Evolutionary conservation across 2,329 filamentous ascomycete species (phyloP).

Genomic region (Monilinia laxa): DNA sequence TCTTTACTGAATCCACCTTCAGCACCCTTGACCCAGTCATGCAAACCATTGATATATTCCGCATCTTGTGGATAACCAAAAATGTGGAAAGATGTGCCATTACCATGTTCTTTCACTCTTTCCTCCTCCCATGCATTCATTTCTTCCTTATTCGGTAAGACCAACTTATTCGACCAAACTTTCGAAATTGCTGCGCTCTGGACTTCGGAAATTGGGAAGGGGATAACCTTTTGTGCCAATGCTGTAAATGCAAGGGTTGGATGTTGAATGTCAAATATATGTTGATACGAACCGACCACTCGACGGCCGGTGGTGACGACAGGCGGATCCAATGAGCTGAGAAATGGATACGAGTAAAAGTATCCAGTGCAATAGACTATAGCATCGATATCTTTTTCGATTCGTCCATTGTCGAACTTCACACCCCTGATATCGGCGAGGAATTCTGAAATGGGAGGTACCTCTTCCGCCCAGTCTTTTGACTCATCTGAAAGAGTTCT

Average conservation of each 20-base stretch:
- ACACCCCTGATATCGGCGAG: constrained; percentile 57
- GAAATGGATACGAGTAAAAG: constrained; percentile 79
- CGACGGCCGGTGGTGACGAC: constrained; percentile 68
- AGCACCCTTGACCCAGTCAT: constrained; percentile 61
- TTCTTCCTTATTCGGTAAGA: constrained; percentile 58
- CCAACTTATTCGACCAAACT: constrained; percentile 70
- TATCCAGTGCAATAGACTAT: constrained; percentile 90
- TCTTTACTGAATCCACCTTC: constrained; percentile 55
- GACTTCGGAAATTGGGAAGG: constrained; percentile 76
- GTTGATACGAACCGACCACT: constrained; percentile 72
- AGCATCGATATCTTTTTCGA: constrained; percentile 68
- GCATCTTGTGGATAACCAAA: constrained; percentile 60
- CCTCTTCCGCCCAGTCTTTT: constrained; percentile 47
- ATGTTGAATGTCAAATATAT: constrained; percentile 72
- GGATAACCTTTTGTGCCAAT: constrained; percentile 81
- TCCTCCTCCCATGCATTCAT: constrained; percentile 70
- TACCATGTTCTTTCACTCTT: constrained; percentile 44
- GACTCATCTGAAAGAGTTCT: constrained; percentile 49
- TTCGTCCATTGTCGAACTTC: constrained; percentile 62
- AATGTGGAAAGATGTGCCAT: constrained; percentile 49
- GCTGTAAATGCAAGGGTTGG: constrained; percentile 77
- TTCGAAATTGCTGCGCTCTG: constrained; percentile 76
- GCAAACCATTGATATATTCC: constrained; percentile 66
- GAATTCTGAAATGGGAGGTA: constrained; percentile 59
- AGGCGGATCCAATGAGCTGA: constrained; percentile 50